Percentiles rank a stretch among this genome's conserved stretches.
Evolutionary conservation across 495 filamentous ascomycete species (phyloP).

Genomic region (Friedmanniomyces simplex): DNA sequence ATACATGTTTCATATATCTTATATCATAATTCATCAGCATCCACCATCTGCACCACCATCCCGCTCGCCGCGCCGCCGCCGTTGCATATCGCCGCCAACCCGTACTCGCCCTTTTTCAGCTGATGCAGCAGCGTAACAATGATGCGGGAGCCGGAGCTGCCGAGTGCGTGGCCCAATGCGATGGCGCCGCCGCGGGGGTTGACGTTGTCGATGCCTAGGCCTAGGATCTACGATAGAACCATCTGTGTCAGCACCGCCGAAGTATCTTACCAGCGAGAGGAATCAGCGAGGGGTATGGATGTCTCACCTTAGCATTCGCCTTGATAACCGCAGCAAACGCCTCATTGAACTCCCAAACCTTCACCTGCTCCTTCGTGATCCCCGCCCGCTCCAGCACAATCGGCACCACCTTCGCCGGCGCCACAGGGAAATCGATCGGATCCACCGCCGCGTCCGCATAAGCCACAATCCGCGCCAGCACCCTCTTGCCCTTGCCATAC

Average conservation of each 20-base stretch:
- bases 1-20: no score
- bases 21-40: conserved; percentile 29
- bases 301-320: conserved; percentile 73
- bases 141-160: conserved; percentile 89
- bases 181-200: conserved; percentile 90
- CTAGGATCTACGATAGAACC: conserved; percentile 67
- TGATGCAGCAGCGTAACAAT: conserved; percentile 83
- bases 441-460: conserved; percentile 86
- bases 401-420: conserved; percentile 84
- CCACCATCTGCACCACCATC: conserved; percentile 82
- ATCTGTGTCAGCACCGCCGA: no score
- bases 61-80: conserved; percentile 87
- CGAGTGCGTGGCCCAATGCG: conserved; percentile 84
- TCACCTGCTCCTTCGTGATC: conserved; percentile 77
- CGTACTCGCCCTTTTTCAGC: conserved; percentile 83
- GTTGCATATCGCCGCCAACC: conserved; percentile 92
- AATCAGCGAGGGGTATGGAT: background rate
- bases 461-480: conserved; percentile 73
- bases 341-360: conserved; percentile 97
- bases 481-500: conserved; percentile 60
- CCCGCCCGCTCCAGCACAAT: conserved; percentile 82
- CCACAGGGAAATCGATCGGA: conserved; percentile 91
- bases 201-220: conserved; percentile 62
- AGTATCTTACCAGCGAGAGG: no score
- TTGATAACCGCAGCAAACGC: conserved; percentile 95